Conservation (phyloP, 495 filamentous ascomycete genomes). For the Echria macrotheca region DNA sequence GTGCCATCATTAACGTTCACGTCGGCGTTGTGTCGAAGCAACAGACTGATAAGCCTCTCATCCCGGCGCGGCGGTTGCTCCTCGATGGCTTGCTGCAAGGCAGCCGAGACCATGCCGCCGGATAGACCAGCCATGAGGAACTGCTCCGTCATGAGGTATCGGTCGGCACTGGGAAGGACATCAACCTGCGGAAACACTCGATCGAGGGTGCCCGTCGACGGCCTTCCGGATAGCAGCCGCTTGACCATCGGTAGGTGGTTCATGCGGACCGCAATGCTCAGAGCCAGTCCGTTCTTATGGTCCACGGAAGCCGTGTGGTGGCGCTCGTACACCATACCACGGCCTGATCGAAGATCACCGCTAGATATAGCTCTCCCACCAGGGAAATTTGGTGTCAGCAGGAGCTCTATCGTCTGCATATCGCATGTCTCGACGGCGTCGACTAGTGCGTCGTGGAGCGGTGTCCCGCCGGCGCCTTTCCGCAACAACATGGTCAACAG, state of each 20-base stretch:
- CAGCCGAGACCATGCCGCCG: conserved; percentile 28
- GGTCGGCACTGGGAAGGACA: conserved; percentile 25
- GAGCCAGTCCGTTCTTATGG: conserved; percentile 35
- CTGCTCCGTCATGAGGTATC: conserved; percentile 35
- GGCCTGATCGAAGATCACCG: conserved; percentile 21
- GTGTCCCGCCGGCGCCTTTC: conserved; percentile 35
- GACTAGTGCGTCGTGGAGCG: conserved; percentile 36
- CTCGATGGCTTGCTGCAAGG: conserved; percentile 39
- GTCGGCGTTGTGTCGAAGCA: conserved; percentile 40
- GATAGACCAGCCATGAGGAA: conserved; percentile 37
- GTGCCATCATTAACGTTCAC: conserved; percentile 41
- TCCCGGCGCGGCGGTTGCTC: conserved; percentile 37
- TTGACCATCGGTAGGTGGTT: conserved; percentile 33
- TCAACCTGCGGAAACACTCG: conserved; percentile 34
- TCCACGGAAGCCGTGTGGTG: conserved; percentile 43
- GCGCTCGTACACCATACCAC: conserved; percentile 26
- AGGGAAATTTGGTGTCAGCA: conserved; percentile 38
- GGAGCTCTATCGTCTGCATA: conserved; percentile 32
- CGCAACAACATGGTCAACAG: conserved; percentile 34
- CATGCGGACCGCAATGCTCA: conserved; percentile 36
- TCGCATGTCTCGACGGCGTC: conserved; percentile 37
- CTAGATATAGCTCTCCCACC: conserved; percentile 18
- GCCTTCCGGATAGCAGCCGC: conserved; percentile 33
- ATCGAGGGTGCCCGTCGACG: conserved; percentile 33
- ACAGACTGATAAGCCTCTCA: conserved; percentile 36